Base-by-base conservation (phyloP, 2,329 filamentous ascomycete genomes). In the Cytospora leucostoma region DNA sequence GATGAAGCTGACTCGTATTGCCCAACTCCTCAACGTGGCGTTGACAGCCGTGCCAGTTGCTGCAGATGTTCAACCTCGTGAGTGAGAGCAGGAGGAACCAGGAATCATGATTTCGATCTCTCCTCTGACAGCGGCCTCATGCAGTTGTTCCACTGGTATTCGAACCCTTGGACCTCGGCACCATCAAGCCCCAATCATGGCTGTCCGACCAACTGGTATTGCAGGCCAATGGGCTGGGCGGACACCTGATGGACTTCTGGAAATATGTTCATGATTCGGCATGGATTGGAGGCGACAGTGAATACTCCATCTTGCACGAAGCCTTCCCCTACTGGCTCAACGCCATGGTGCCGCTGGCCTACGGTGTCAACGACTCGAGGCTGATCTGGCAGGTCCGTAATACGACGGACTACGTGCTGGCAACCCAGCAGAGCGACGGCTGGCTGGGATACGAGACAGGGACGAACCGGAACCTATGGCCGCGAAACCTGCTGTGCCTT, bases 251-350 rank as follows among this genome's bases (percentile, higher is more conserved):
- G 67, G 79, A 85, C 54, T 86, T 86, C 67, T 87, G 84, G 71
- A 77, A 77, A n/a, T 82, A 78, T 66, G 82, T 86, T 13, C 74
- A 77, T 4, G 70, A 84, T 63, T 80, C 77, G 4, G 73, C 74
- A 17, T 87, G 83, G 82, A 69, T 83, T 2, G 83, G 82, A 3
- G 82, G 82, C 6, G 68, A 74, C 37, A 70, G 74, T 3, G 82
- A 86, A 67, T 86, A 86, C 68, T 82, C 77, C 13, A 72, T 72
- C 27, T 73, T 86, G 2, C 78, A 85, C 67, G 84, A 87, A 72
- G 81, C 78, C 1, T 77, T 80, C 33, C 82, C 83, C 0, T 86
- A 86, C 70, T 86, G 83, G 81, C 82, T 84, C 68, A 86, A 87
- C 67, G 81, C 79, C 4, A 74, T 85, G 1, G 83, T 87, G 2